Evolutionary conservation across 129 eudicot species (phyloP).

Genomic region (Heracleum sosnowskyi): DNA sequence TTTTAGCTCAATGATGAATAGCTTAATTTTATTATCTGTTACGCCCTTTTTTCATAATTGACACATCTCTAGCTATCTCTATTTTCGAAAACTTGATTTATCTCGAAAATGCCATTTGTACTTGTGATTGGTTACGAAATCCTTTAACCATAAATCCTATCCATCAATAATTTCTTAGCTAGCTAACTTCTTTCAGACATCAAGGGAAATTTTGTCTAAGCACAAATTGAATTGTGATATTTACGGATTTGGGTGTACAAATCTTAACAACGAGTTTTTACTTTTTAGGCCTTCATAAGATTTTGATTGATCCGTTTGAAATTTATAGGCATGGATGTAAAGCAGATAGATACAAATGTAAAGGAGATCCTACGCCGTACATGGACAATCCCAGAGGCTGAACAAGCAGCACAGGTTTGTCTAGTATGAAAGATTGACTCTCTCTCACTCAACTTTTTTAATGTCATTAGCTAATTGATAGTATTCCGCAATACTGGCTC

Average conservation of each 20-base stretch:
- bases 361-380: slow-evolving; percentile 54
- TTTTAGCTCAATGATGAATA: no score
- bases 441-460: not conserved
- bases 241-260: not conserved
- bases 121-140: no score
- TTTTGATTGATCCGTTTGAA: not conserved
- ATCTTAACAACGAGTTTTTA: no score
- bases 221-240: no score
- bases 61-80: no score
- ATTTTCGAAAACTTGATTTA: no score
- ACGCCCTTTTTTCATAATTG: not conserved
- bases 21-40: not conserved
- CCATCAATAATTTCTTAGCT: no score
- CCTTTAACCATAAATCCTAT: no score
- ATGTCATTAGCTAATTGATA: not conserved
- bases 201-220: no score
- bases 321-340: slow-evolving; percentile 49
- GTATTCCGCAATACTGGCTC: slow-evolving; percentile 9
- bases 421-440: not conserved
- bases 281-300: not conserved
- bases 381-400: slow-evolving; percentile 51
- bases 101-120: no score
- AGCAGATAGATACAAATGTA: slow-evolving; percentile 59
- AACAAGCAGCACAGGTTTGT: slow-evolving; percentile 72
- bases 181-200: no score